Evolutionary conservation across 1,284 basidiomycete species (phyloP), one percentile per base, ranked within the genome.

Genomic region (Austroboletus novae-zelandiae): DNA sequence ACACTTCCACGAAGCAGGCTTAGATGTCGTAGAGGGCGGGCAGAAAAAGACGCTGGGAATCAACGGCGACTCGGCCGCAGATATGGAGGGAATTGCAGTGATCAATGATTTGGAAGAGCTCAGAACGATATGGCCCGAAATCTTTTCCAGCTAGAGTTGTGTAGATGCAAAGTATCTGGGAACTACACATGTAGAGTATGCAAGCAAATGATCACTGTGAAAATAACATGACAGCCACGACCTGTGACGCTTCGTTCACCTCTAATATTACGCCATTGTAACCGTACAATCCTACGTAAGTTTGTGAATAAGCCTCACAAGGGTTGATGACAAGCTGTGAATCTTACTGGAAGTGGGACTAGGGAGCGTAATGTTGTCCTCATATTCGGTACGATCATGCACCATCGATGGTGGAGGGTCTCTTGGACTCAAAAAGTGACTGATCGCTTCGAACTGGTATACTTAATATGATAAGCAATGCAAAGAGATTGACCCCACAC

Each of bases 221-320:
- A 67, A 89, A 89, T 41, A 91, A 65, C 59, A 77, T 85, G n/a
- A 90, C 80, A 18, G 83, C 74, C 17, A 85, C 78, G 20, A 91
- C 83, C 60, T 89, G 89, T 1, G 86, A 89, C 17, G 82, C 79
- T 55, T 86, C 84, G 15, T 87, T 84, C 27, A 89, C 88, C 61
- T 94, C 90, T 32, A 93, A 70, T 37, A 94, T 83, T 43, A 92
- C 78, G 8, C 92, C 91, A 51, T 91, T 84, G 57, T 91, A 91
- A 17, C 90, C 91, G 48, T 89, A 74, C 29, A 94, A 63, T 48
- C 77, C 87, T 88, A 55, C 11, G 27, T 23, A 39, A 48, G 46
- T 34, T 30, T 55, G 40, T 64, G 46, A 64, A 37, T 14, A 46
- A 56, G 57, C 53, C 47, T 58, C 7, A n/a, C n/a, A n/a, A n/a